phyloP scores from a whole-genome alignment of 306 rosid species.

The Dalbergia cultrata region DNA sequence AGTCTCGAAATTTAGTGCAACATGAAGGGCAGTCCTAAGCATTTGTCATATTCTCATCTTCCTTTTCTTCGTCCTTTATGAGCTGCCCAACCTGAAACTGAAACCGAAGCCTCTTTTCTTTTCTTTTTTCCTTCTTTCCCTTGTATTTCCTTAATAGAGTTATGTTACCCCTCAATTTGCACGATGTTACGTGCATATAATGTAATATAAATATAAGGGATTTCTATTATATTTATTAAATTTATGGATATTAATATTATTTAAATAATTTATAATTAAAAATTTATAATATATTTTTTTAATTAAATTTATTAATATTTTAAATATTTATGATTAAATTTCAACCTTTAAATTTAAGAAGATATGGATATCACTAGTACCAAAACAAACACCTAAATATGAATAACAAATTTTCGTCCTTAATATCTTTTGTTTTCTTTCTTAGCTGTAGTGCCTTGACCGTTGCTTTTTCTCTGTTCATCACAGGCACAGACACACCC shows the following conservation, averaged over 20 bases:
- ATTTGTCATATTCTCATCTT: slow-evolving; percentile 53
- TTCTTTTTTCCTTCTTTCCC: slow-evolving; percentile 7
- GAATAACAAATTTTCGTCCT: background rate
- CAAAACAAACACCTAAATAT: too few relatives aligned
- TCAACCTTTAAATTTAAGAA: too few relatives aligned
- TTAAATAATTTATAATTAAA: too few relatives aligned
- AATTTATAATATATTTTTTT: too few relatives aligned
- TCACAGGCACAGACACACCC: background rate
- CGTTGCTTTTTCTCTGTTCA: slow-evolving; percentile 74
- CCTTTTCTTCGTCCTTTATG: slow-evolving; percentile 47
- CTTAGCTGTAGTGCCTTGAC: slow-evolving; percentile 60
- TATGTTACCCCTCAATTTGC: too few relatives aligned
- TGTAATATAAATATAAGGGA: too few relatives aligned
- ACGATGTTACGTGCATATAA: too few relatives aligned
- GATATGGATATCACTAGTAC: too few relatives aligned
- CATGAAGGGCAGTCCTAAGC: slow-evolving; percentile 42
- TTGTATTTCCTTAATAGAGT: background rate
- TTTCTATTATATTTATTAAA: too few relatives aligned
- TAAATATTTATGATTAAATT: too few relatives aligned
- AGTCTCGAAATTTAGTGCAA: slow-evolving; percentile 4
- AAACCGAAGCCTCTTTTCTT: slow-evolving; percentile 40
- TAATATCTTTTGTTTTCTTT: slow-evolving; percentile 13
- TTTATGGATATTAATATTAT: too few relatives aligned
- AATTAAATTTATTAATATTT: too few relatives aligned
- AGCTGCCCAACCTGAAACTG: slow-evolving; percentile 55